Conservation (phyloP, 2,329 filamentous ascomycete species). For the Cladophialophora bantiana region DNA sequence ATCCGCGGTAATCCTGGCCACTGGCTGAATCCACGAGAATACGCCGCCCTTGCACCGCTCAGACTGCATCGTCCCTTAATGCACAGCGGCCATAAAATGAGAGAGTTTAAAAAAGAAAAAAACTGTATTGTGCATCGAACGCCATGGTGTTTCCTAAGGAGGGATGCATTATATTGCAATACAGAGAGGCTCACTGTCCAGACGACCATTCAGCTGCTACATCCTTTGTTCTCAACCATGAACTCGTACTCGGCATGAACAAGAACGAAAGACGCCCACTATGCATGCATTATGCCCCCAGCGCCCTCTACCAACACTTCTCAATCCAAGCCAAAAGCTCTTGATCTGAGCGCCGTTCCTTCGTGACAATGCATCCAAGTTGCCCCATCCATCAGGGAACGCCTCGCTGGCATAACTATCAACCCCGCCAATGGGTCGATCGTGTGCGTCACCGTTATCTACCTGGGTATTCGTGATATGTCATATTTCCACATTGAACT, state of each 20-base stretch:
- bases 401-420: slow-evolving; percentile 25
- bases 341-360: slow-evolving; percentile 10
- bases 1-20: not conserved
- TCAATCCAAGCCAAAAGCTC: not conserved
- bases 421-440: not conserved
- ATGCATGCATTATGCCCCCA: not conserved
- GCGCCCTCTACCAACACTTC: not conserved
- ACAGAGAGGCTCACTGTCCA: not conserved
- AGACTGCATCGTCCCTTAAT: not conserved
- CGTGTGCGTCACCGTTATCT: slow-evolving; percentile 8
- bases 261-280: not conserved
- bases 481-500: slow-evolving; percentile 54
- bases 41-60: not conserved
- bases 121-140: not conserved
- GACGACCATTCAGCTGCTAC: not conserved
- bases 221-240: not conserved
- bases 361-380: slow-evolving; percentile 19
- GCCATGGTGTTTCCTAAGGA: not conserved
- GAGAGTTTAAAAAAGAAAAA: not conserved
- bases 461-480: slow-evolving; percentile 8
- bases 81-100: not conserved
- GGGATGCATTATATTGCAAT: not conserved
- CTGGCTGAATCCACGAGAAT: not conserved
- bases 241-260: not conserved
- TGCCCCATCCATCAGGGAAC: slow-evolving; percentile 22